These are phyloP conservation scores for Penicillium robsamsonii DNA, from an alignment of 495 filamentous ascomycete genomes.

Conservation along the genomic window DNA sequence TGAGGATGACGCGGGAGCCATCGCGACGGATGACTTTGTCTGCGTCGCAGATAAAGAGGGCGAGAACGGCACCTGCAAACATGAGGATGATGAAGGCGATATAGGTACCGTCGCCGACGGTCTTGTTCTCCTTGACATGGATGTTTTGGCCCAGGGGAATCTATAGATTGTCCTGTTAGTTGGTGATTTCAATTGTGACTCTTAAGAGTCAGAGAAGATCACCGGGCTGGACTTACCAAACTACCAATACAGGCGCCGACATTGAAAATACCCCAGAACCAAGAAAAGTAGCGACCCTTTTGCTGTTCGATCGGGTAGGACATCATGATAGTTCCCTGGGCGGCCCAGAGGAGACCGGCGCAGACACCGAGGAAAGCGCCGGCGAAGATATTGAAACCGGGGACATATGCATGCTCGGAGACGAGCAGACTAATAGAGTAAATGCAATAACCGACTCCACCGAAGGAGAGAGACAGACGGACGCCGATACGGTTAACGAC, in stretches of 20 bases:
- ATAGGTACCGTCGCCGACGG: conserved; percentile 50
- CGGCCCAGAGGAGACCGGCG: conserved; percentile 50
- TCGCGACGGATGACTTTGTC: conserved; percentile 70
- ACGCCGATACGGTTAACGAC: conserved; percentile 48
- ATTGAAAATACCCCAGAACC: conserved; percentile 57
- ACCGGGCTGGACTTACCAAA: conserved; percentile 30
- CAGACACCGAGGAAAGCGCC: conserved; percentile 49
- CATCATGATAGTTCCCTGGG: conserved; percentile 55
- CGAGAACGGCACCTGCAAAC: conserved; percentile 56
- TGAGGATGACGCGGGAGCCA: conserved; percentile 72
- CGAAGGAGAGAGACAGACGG: conserved; percentile 40
- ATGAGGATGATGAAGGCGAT: conserved; percentile 53
- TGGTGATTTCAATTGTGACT: not conserved
- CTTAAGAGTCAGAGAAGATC: not conserved
- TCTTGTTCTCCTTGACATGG: conserved; percentile 33
- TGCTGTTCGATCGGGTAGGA: conserved; percentile 47
- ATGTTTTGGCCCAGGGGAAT: conserved; percentile 48
- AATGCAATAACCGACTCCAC: conserved; percentile 47
- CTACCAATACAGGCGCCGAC: conserved; percentile 50
- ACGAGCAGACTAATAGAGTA: conserved; percentile 46
- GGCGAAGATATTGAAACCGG: conserved; percentile 71
- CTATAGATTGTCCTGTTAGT: conserved; percentile 8
- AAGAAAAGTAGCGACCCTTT: conserved; percentile 50
- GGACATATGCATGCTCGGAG: conserved; percentile 70
- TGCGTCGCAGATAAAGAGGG: conserved; percentile 55